Conservation (phyloP, 1,284 basidiomycete genomes). For the Ustilago cynodontis region DNA sequence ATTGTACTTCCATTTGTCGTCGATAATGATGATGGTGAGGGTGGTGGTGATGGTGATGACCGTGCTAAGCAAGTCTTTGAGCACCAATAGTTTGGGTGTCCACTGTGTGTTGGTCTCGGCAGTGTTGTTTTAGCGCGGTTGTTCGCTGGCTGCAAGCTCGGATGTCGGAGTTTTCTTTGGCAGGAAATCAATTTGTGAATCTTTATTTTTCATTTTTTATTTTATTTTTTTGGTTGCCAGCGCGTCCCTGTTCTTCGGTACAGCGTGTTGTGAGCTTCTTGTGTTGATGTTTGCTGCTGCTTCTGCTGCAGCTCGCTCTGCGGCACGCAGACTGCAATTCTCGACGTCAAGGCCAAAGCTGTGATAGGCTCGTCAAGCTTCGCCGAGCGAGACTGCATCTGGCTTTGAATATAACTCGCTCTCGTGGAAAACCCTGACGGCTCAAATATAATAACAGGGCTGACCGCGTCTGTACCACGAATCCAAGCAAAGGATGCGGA, state of each 20-base stretch:
- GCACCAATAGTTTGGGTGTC: not conserved
- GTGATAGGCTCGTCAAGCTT: not conserved
- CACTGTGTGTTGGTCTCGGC: slow-evolving; percentile 25
- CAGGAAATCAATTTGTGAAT: not conserved
- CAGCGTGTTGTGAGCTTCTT: not conserved
- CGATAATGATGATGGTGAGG: not conserved
- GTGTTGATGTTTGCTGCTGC: not conserved
- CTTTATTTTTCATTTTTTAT: not conserved
- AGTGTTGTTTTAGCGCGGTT: not conserved
- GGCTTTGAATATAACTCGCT: slow-evolving; percentile 8
- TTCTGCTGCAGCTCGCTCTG: not conserved
- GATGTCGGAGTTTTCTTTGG: slow-evolving; percentile 19
- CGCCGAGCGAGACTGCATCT: slow-evolving; percentile 17
- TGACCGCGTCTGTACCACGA: not conserved
- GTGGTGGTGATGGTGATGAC: not conserved
- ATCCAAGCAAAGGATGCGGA: too few relatives aligned
- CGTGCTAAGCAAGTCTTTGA: not conserved
- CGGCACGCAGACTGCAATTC: slow-evolving; percentile 6
- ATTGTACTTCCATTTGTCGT: too few relatives aligned
- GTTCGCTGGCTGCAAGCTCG: slow-evolving; percentile 5
- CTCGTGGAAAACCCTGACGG: not conserved
- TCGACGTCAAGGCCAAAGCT: not conserved
- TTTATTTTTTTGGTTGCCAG: slow-evolving; percentile 16
- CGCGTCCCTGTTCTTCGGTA: not conserved
- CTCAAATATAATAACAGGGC: not conserved